Conservation (phyloP, 495 filamentous ascomycete genomes). For the Penicillium silybi region DNA sequence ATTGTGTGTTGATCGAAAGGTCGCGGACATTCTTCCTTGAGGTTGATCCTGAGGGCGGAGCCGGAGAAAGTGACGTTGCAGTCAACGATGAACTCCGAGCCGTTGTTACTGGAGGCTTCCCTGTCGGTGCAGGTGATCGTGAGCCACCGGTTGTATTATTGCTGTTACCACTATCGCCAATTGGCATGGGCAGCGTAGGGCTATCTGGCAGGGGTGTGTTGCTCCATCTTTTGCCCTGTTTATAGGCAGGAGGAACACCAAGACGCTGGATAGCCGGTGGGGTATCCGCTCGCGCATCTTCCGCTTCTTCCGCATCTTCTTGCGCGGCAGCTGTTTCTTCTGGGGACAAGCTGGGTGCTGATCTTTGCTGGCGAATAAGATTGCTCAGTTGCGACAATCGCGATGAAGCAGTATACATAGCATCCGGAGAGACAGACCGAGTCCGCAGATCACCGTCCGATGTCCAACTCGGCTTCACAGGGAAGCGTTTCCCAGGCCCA, state of each 20-base stretch:
- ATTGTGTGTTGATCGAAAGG: slow-evolving; percentile 41
- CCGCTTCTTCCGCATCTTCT: slow-evolving; percentile 1
- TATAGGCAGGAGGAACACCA: slow-evolving; percentile 37
- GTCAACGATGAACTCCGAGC: slow-evolving; percentile 14
- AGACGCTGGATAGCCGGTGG: slow-evolving; percentile 21
- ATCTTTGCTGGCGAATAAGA: slow-evolving; percentile 26
- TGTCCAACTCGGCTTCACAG: slow-evolving; percentile 7
- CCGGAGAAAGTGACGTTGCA: slow-evolving; percentile 12
- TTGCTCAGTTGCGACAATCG: slow-evolving; percentile 2
- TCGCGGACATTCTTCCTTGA: slow-evolving; percentile 41
- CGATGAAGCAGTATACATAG: slow-evolving; percentile 2
- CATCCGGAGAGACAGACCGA: slow-evolving; percentile 7
- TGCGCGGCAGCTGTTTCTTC: slow-evolving; percentile 13
- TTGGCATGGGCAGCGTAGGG: slow-evolving; percentile 32
- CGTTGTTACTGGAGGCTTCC: slow-evolving; percentile 6
- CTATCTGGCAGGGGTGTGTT: slow-evolving; percentile 41
- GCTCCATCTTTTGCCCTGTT: slow-evolving; percentile 36
- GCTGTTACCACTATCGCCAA: slow-evolving; percentile 5
- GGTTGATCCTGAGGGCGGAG: slow-evolving; percentile 12
- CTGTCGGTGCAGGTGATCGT: not conserved
- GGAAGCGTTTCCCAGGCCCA: slow-evolving; percentile 5
- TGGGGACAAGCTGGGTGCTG: slow-evolving; percentile 30
- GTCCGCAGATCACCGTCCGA: slow-evolving; percentile 20
- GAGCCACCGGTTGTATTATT: slow-evolving; percentile 1
- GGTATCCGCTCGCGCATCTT: not conserved